Base-by-base conservation (phyloP, 2,329 filamentous ascomycete genomes). In the Sodiomyces alkalinus region DNA sequence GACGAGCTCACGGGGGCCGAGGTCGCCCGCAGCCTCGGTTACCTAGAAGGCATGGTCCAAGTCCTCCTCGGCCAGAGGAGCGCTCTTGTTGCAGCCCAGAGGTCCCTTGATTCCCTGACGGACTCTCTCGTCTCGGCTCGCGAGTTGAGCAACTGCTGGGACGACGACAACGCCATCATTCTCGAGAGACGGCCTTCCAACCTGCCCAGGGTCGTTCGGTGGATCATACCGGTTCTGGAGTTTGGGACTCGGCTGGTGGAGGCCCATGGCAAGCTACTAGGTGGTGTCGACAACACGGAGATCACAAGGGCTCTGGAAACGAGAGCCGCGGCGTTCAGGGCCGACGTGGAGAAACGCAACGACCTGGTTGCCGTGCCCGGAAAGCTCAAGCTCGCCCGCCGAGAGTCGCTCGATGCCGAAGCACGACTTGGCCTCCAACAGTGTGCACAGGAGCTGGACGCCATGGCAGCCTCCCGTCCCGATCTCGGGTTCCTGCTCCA, bases 1-100 rank as follows among this genome's bases (percentile, higher is more conserved):
- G 76, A 81, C 20, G 92, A 98, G 38, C 56, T 98, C 21, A 92
- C 79, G 24, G 66, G 74, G 22, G 76, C 81, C 7, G 83, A 94
- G 41, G 68, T 90, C 6, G 65, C 68, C 22, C 69, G 86, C 44
- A 86, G 83, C 46, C 67, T 80, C 27, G 83, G 83, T 0, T 81
- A 81, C 38, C 58, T 94, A n/a, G 90, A 98, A 48, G 83, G 86
- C 16, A 64, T 94, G 33, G 58, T 96, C 17, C 64, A 76, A 33
- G 55, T 73, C n/a, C 48, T 69, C 1, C 45, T 81, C 9, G 52
- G 57, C 4, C 80, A 86, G 47, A 63, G 77, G 33, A 50, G 48
- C 26, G 50, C 55, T 5, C 53, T 77, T 19, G 52, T 58, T 22
- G 39, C 50, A 12, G 43, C 53, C 9, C 39, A 59, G 3, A 46